A percentile compares a stretch with the other conserved stretches of the same genome.
Conservation (phyloP, 2,329 filamentous ascomycete species). For the Aspergillus carbonarius region DNA sequence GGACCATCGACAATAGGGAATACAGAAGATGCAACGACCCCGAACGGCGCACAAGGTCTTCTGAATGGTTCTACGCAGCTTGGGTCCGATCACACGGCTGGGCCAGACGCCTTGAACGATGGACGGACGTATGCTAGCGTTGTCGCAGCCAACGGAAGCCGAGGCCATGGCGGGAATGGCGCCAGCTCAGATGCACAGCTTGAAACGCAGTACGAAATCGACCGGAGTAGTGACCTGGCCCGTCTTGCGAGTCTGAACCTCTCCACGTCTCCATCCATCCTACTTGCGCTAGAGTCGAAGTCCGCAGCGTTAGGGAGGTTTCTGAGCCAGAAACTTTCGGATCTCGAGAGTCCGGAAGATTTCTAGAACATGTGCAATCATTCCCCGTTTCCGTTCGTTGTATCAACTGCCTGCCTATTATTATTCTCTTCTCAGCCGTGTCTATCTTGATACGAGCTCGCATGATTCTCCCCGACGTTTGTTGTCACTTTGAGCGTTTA, state of each 20-base stretch:
- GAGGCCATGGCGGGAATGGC: slow-evolving; percentile 8
- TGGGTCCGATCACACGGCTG: neutral
- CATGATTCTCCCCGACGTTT: neutral
- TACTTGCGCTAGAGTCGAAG: slow-evolving; percentile 44
- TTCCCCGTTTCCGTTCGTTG: neutral
- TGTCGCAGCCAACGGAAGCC: neutral
- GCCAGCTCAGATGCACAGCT: slow-evolving; percentile 27
- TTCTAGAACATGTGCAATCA: slow-evolving; percentile 26
- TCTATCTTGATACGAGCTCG: neutral
- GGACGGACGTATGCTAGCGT: slow-evolving; percentile 1
- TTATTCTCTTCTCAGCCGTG: neutral
- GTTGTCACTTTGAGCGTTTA: neutral
- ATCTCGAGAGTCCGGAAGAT: slow-evolving; percentile 44
- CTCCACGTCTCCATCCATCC: slow-evolving; percentile 37
- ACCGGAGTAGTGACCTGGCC: slow-evolving; percentile 40
- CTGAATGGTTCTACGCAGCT: neutral
- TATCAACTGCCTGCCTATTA: neutral
- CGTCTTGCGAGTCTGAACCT: slow-evolving; percentile 42
- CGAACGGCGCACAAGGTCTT: slow-evolving; percentile 2
- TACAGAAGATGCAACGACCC: slow-evolving; percentile 10
- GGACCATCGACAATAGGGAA: slow-evolving; percentile 35
- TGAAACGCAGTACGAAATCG: slow-evolving; percentile 40
- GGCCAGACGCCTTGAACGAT: neutral
- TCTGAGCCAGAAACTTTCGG: slow-evolving; percentile 40
- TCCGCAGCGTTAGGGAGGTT: slow-evolving; percentile 43